Conservation (phyloP, 2,329 filamentous ascomycete genomes). For the Botryotinia narcissicola region DNA sequence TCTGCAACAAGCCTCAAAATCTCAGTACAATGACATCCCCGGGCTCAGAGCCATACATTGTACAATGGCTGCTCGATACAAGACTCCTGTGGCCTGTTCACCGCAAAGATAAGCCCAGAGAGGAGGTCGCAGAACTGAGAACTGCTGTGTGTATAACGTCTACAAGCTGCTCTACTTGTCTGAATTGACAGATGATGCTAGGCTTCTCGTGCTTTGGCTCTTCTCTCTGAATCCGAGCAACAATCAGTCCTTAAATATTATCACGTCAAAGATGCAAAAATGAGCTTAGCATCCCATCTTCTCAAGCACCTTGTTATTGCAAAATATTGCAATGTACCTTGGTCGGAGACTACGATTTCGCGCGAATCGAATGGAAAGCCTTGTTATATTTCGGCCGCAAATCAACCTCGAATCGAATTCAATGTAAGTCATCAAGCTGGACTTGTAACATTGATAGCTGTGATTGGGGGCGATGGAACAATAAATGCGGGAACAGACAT, state of each 20-base stretch:
- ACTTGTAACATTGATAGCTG: constrained; percentile 64
- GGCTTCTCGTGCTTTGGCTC: constrained; percentile 53
- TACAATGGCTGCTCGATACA: constrained; percentile 64
- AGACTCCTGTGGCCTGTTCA: constrained; percentile 53
- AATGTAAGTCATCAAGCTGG: constrained; percentile 80
- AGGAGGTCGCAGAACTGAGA: constrained; percentile 40
- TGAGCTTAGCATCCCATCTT: constrained; percentile 69
- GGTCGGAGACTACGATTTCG: constrained; percentile 56
- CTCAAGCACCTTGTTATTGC: constrained; percentile 70
- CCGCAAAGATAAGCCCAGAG: constrained; percentile 39
- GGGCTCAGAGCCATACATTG: constrained; percentile 39
- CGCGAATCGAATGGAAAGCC: constrained; percentile 51
- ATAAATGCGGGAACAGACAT: constrained; percentile 68
- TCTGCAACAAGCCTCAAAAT: background rate
- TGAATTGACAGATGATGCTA: constrained; percentile 34
- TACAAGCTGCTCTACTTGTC: background rate
- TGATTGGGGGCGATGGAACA: constrained; percentile 29
- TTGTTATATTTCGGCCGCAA: constrained; percentile 38
- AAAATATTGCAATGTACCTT: constrained; percentile 56
- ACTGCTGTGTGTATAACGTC: constrained; percentile 29
- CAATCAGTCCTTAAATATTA: constrained; percentile 58
- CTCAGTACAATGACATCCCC: background rate
- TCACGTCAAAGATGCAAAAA: constrained; percentile 69
- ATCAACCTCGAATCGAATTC: constrained; percentile 50
- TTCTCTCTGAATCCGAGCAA: constrained; percentile 56